Percentiles rank a stretch among this genome's conserved stretches.
These are phyloP conservation scores for Volutella citrinella DNA, from an alignment of 2,329 filamentous ascomycete species.

Conservation along the genomic window DNA sequence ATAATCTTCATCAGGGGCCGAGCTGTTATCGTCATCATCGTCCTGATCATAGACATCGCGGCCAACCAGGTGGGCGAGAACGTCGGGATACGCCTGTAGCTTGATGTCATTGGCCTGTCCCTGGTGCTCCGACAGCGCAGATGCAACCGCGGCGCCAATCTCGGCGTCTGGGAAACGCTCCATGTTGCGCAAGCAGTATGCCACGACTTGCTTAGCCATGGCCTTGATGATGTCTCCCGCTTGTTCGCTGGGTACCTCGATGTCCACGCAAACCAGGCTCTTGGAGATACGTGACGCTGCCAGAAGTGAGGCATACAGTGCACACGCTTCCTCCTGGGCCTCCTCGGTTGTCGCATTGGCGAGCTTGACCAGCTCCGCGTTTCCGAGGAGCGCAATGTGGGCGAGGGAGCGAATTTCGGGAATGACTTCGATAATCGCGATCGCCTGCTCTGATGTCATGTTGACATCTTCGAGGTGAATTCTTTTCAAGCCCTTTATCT, in stretches of 20 bases:
- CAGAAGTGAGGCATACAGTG: constrained; percentile 87
- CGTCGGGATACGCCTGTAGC: constrained; percentile 62
- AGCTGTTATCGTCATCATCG: constrained; percentile 57
- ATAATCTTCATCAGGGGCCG: constrained; percentile 86
- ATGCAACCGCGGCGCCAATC: constrained; percentile 45
- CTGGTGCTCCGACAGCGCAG: constrained; percentile 39
- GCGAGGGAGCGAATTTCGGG: constrained; percentile 79
- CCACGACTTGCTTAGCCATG: constrained; percentile 89
- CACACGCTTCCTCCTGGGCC: constrained; percentile 87
- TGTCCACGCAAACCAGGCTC: constrained; percentile 83
- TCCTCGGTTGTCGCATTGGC: constrained; percentile 75
- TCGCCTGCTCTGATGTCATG: constrained; percentile 82
- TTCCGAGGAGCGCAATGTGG: constrained; percentile 84
- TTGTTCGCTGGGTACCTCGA: constrained; percentile 78
- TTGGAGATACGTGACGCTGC: constrained; percentile 81
- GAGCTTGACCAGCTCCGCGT: constrained; percentile 67
- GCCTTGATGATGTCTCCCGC: constrained; percentile 91
- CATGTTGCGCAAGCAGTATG: constrained; percentile 90
- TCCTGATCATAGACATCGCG: constrained; percentile 52
- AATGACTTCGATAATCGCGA: constrained; percentile 84
- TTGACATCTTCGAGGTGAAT: constrained; percentile 84
- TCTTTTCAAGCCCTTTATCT: constrained; percentile 73
- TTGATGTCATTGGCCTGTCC: constrained; percentile 26
- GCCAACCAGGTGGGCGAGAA: constrained; percentile 83
- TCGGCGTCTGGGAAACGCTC: constrained; percentile 71